These are phyloP conservation scores for Dioscorea alata DNA, from an alignment of 106 monocot species.

Conservation along the genomic window DNA sequence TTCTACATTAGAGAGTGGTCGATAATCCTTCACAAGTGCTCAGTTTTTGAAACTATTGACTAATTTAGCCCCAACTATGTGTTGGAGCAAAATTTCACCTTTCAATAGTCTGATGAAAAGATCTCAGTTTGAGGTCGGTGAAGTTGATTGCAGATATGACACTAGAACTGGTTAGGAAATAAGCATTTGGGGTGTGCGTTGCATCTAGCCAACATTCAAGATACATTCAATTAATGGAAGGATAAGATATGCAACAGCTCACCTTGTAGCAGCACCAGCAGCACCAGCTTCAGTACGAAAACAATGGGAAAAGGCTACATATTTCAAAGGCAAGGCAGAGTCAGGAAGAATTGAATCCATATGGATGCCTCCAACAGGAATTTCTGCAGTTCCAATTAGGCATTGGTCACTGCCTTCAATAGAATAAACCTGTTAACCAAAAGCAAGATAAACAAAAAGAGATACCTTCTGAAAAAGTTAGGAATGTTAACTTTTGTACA, in stretches of 20 bases:
- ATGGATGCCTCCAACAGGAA: constrained; percentile 95
- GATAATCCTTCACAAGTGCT: too few species aligned
- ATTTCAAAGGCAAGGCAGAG: constrained; percentile 79
- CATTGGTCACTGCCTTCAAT: constrained; percentile 90
- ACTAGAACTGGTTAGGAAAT: too few species aligned
- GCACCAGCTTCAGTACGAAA: constrained; percentile 99
- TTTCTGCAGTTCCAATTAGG: constrained; percentile 96
- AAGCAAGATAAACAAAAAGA: not conserved
- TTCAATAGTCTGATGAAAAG: too few species aligned
- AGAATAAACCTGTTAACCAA: constrained; percentile 76
- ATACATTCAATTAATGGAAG: too few species aligned
- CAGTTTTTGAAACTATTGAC: too few species aligned
- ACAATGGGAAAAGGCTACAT: constrained; percentile 94
- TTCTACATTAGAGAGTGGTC: too few species aligned
- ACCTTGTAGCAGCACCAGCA: constrained; percentile 82
- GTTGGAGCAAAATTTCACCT: too few species aligned
- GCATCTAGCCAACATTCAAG: too few species aligned
- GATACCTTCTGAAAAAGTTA: not conserved
- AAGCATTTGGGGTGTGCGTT: too few species aligned
- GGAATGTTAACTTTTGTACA: not conserved
- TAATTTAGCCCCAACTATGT: too few species aligned
- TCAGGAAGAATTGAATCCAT: constrained; percentile 92
- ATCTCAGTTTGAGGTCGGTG: too few species aligned
- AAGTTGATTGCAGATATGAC: too few species aligned
- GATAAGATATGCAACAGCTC: constrained; percentile 1